A percentile compares a stretch with the other conserved stretches of the same genome.
Evolutionary conservation across 108 stramenopile species (phyloP).

Genomic region (Asterionellopsis glacialis): DNA sequence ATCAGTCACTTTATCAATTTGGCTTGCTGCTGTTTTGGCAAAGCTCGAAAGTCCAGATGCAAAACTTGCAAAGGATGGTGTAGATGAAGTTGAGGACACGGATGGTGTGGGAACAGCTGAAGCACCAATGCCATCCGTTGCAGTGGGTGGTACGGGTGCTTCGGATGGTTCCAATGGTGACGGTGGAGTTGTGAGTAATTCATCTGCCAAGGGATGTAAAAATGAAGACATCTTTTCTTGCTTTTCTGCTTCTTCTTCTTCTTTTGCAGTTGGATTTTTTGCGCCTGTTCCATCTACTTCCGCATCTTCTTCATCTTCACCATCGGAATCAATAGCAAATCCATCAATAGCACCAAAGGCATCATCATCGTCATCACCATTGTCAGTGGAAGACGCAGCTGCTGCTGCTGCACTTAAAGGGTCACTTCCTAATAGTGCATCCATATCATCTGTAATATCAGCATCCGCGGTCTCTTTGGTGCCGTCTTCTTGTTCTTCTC

Average conservation of each 20-base stretch:
- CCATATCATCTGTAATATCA: neutral
- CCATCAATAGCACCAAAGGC: constrained; percentile 16
- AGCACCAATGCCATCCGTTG: neutral
- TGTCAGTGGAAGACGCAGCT: neutral
- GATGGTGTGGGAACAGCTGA: constrained; percentile 9
- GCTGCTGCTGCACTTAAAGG: neutral
- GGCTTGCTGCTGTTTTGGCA: constrained; percentile 41
- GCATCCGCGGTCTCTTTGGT: too few species aligned
- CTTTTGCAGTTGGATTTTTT: neutral
- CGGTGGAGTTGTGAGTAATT: neutral
- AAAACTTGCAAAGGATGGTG: constrained; percentile 20
- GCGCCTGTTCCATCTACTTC: neutral
- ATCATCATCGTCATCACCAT: constrained; percentile 2
- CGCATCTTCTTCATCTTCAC: constrained; percentile 22
- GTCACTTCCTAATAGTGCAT: constrained; percentile 1
- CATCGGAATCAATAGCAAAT: constrained; percentile 64
- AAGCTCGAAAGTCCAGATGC: constrained; percentile 48
- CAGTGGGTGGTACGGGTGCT: neutral
- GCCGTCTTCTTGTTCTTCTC: too few species aligned
- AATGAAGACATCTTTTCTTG: neutral
- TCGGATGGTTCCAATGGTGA: neutral
- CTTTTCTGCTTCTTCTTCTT: neutral
- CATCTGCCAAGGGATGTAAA: neutral
- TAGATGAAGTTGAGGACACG: neutral
- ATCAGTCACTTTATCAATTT: constrained; percentile 40